phyloP scores from a whole-genome alignment of 2,329 filamentous ascomycete species.

The Trichoderma atroviride region DNA sequence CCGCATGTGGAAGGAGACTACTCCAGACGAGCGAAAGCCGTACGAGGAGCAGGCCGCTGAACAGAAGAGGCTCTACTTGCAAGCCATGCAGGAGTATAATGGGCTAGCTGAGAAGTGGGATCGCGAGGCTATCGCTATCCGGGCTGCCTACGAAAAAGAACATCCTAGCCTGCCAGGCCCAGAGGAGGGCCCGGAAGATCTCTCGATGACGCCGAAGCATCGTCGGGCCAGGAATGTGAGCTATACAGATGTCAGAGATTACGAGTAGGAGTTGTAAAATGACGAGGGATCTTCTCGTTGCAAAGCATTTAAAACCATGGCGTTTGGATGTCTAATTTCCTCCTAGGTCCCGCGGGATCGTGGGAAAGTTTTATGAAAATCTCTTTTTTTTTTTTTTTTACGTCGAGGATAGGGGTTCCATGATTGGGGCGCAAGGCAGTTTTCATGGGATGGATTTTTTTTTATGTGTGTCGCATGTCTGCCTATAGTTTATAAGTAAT shows the following conservation, averaged over 20 bases:
- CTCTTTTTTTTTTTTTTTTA: not conserved
- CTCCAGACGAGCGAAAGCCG: constrained; percentile 70
- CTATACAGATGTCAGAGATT: constrained; percentile 36
- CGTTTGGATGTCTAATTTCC: not conserved
- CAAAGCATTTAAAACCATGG: constrained; percentile 3
- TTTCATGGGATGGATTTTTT: not conserved
- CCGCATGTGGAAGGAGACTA: constrained; percentile 84
- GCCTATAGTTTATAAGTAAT: not conserved
- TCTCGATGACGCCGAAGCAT: constrained; percentile 36
- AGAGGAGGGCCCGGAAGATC: constrained; percentile 32
- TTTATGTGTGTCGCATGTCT: not conserved
- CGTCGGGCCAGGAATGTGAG: constrained; percentile 44
- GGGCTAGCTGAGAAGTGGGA: constrained; percentile 73
- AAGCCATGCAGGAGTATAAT: constrained; percentile 61
- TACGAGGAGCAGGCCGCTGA: constrained; percentile 74
- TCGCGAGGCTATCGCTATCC: constrained; percentile 59
- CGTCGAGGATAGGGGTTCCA: not conserved
- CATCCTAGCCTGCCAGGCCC: constrained; percentile 45
- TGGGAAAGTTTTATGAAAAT: not conserved
- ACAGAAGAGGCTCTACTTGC: constrained; percentile 67
- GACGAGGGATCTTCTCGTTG: not conserved
- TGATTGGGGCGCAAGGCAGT: not conserved
- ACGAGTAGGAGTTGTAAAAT: constrained; percentile 15
- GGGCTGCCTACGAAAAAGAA: constrained; percentile 54
- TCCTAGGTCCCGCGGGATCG: not conserved